Percentiles rank a stretch among this genome's conserved stretches.
Conservation (phyloP, 805 yeast genomes). For the Cyberlindnera mycetangii region DNA sequence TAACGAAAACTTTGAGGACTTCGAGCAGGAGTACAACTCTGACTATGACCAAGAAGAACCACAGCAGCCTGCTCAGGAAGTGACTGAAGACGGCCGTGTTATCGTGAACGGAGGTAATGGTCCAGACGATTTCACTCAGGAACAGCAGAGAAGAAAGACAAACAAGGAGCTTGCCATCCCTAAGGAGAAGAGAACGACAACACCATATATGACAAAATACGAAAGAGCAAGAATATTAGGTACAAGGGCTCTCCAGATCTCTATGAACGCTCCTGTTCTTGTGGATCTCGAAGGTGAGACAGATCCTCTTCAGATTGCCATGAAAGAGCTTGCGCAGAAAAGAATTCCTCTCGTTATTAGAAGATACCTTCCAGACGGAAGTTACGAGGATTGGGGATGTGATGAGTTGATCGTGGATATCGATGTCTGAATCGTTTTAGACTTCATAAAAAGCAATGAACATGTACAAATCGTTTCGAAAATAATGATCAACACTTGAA, state of each 20-base stretch:
- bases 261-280: conserved; percentile 97
- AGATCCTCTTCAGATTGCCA: conserved; percentile 95
- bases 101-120: conserved; percentile 71
- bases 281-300: conserved; percentile 99
- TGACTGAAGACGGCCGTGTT: conserved; percentile 64
- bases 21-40: conserved; percentile 81
- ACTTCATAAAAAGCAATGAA: neutral
- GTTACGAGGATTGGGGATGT: conserved; percentile 98
- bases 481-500: neutral
- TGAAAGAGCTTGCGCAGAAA: conserved; percentile 92
- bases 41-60: conserved; percentile 68
- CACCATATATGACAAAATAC: conserved; percentile 98
- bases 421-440: conserved; percentile 23
- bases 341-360: conserved; percentile 94
- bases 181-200: conserved; percentile 83
- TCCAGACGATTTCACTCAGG: conserved; percentile 46
- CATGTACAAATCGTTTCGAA: neutral
- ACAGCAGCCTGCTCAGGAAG: conserved; percentile 30
- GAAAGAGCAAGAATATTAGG: conserved; percentile 98
- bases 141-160: conserved; percentile 52
- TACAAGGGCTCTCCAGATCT: conserved; percentile 94
- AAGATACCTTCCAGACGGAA: conserved; percentile 95
- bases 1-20: conserved; percentile 70
- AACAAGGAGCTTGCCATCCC: conserved; percentile 83
- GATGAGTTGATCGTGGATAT: conserved; percentile 92